Percentiles rank a stretch among this genome's conserved stretches.
Conservation (phyloP, 2,329 filamentous ascomycete species). For the Daldinia sp. region DNA sequence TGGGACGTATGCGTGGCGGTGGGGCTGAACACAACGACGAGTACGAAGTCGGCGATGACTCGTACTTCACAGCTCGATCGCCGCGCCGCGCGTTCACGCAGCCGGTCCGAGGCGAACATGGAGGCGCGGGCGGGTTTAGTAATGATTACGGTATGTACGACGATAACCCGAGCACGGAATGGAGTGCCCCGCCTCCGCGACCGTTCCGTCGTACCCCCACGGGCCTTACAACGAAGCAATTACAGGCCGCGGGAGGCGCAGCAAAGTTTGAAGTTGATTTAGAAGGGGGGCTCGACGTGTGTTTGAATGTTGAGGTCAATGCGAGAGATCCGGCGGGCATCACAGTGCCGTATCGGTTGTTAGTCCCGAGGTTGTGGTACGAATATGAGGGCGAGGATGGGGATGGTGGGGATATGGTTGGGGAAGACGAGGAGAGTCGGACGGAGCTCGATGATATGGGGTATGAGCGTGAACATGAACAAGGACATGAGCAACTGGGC, state of each 20-base stretch:
- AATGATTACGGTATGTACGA: conserved; percentile 18
- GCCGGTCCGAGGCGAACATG: conserved; percentile 19
- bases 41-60: conserved; percentile 64
- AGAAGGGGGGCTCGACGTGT: conserved; percentile 84
- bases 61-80: conserved; percentile 60
- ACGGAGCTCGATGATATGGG: neutral
- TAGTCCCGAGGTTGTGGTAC: conserved; percentile 81
- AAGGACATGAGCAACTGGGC: neutral
- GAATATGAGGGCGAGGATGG: conserved; percentile 56
- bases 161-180: conserved; percentile 1
- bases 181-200: conserved; percentile 17
- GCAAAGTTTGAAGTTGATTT: conserved; percentile 73
- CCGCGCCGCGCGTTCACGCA: conserved; percentile 43
- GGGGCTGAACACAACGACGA: conserved; percentile 49
- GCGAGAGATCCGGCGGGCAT: conserved; percentile 85
- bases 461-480: neutral
- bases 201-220: conserved; percentile 76
- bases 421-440: neutral
- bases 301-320: conserved; percentile 88
- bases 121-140: conserved; percentile 9
- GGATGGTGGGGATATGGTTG: conserved; percentile 2
- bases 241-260: conserved; percentile 59
- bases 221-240: conserved; percentile 69
- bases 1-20: conserved; percentile 42
- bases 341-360: conserved; percentile 84